Base-by-base conservation (phyloP, 1,284 basidiomycete genomes). In the Irpex sp. region DNA sequence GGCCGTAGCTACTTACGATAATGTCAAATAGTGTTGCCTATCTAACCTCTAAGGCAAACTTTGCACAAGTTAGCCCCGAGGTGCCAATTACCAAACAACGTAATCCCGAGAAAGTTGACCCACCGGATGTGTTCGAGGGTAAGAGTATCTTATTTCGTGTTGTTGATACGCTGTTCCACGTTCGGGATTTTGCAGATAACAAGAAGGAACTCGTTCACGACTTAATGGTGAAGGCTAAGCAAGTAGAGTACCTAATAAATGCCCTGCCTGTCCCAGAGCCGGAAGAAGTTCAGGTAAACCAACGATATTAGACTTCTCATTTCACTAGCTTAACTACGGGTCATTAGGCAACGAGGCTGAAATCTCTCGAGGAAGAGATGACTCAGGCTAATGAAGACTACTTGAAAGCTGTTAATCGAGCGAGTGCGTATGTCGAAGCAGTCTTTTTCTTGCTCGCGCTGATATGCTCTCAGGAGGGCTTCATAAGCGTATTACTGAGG, bases 171-270 rank as follows among this genome's bases (percentile, higher is more conserved):
- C 57, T 19, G 15, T 39, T 53, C 19, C 26, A 19, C 54, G 31
- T 21, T n/a, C 43, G 13, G 43, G 21, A 55, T 55, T 15, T 43
- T 13, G 47, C 68, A 93, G 92, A 85, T 6, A 93, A 92, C 75
- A 85, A 89, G 73, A 87, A 84, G 66, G 91, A 94, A 72, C 85
- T 94, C 15, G 89, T 93, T 3, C 79, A 82, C 17, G 92, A 94
- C 69, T 78, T 94, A 49, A 82, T 94, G 51, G 81, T 86, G 37
- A 94, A 94, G 70, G 91, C 92, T 15, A 94, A 94, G 70, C 92
- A 94, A 72, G 83, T 94, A 53, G 89, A 94, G 68, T 88, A 85
- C 67, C 81, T 94, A 56, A 91, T 94, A 50, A 83, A 90, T 61
- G 87, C 87, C 0, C 73, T 94, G 15, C 92, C 92, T 0, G 83